A percentile compares a stretch with the other conserved stretches of the same genome.
These are phyloP conservation scores for Metroxylon sagu DNA, from an alignment of 176 grass and related monocot genomes.

Conservation along the genomic window DNA sequence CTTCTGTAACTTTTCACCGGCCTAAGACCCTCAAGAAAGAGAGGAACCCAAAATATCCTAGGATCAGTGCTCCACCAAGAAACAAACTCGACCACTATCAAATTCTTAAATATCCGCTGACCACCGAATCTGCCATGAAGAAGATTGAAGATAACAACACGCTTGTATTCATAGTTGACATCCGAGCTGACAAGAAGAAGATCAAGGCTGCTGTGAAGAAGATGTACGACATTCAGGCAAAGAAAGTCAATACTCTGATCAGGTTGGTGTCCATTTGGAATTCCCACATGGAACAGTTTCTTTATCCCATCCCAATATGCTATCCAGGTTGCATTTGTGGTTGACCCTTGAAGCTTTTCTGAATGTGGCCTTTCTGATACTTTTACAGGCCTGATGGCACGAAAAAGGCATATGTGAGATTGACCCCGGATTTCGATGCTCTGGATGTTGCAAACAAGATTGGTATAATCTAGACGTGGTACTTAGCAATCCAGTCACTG, in stretches of 20 bases:
- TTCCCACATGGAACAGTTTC: no score
- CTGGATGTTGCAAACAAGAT: constrained; percentile 13
- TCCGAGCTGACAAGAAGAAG: constrained; percentile 11
- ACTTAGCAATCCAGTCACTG: no score
- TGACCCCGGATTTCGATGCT: constrained; percentile 7
- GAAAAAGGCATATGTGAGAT: constrained; percentile 12
- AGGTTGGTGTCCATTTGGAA: background rate
- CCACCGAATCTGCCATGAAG: constrained; percentile 11
- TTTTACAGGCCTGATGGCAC: constrained; percentile 6
- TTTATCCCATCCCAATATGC: no score
- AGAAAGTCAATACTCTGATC: constrained; percentile 15
- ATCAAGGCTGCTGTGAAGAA: constrained; percentile 10
- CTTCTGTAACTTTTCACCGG: constrained; percentile 3
- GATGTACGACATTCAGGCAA: constrained; percentile 13
- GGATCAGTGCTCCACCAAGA: constrained; percentile 11
- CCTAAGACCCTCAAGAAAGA: constrained; percentile 1
- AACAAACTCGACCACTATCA: constrained; percentile 6
- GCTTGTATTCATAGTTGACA: constrained; percentile 6
- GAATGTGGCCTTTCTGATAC: no score
- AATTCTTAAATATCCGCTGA: constrained; percentile 9
- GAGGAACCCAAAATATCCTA: constrained; percentile 11
- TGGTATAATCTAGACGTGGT: background rate
- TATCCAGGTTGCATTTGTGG: no score
- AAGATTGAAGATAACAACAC: constrained; percentile 16
- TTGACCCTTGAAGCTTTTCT: no score